Evolutionary conservation across 805 yeast species (phyloP).

Genomic region (Ogataea nakhonphanomensis): DNA sequence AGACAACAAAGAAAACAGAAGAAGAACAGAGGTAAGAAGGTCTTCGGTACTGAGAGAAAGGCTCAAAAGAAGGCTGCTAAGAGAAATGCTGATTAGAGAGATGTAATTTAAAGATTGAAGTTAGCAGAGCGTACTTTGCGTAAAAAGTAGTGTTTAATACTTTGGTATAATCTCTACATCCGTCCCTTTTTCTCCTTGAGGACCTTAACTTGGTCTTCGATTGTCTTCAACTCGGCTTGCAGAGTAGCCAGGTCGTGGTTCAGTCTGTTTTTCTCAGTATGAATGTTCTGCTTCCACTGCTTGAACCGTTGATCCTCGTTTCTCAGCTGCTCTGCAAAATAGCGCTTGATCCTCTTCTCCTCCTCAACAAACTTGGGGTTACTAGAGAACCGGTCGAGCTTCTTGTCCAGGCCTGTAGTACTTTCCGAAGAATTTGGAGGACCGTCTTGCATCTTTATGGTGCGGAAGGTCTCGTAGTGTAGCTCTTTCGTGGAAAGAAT

Average conservation of each 20-base stretch:
- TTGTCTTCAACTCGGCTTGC: slow-evolving; percentile 67
- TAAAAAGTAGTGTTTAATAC: slow-evolving; percentile 8
- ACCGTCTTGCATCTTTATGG: slow-evolving; percentile 55
- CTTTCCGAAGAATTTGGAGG: slow-evolving; percentile 11
- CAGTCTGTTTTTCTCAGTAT: slow-evolving; percentile 89
- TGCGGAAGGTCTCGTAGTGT: slow-evolving; percentile 79
- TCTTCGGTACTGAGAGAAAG: slow-evolving; percentile 97
- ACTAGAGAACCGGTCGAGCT: slow-evolving; percentile 42
- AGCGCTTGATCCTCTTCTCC: slow-evolving; percentile 88
- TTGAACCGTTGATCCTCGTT: slow-evolving; percentile 95
- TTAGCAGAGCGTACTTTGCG: slow-evolving; percentile 9
- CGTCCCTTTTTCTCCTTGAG: slow-evolving; percentile 53
- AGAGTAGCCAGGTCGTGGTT: slow-evolving; percentile 91
- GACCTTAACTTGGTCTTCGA: slow-evolving; percentile 72
- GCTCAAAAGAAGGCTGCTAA: slow-evolving; percentile 89
- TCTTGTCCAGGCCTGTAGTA: slow-evolving; percentile 25
- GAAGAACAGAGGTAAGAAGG: slow-evolving; percentile 99
- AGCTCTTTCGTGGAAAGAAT: slow-evolving; percentile 74
- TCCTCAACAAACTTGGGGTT: slow-evolving; percentile 96
- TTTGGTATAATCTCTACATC: slow-evolving; percentile 15
- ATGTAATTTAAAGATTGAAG: slow-evolving; percentile 10
- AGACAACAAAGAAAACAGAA: slow-evolving; percentile 99
- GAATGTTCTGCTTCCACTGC: slow-evolving; percentile 97
- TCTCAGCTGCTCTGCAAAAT: slow-evolving; percentile 94
- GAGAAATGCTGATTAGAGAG: slow-evolving; percentile 76